phyloP scores from a whole-genome alignment of 306 rosid genomes.

The Sesbania bispinosa region DNA sequence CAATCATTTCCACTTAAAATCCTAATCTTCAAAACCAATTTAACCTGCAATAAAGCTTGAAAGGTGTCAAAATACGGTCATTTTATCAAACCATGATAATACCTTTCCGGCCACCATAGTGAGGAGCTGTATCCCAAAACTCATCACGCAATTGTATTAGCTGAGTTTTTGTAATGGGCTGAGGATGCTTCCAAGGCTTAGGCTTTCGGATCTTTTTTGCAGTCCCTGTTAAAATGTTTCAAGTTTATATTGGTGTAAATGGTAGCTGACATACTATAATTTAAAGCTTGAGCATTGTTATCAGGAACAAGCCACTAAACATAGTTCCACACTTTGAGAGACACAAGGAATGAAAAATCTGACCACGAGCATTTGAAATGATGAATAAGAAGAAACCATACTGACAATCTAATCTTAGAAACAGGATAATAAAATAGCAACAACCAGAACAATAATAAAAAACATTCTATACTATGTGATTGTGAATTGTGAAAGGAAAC shows the following conservation, averaged over 20 bases:
- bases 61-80: not conserved
- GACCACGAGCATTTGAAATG: not conserved
- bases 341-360: not conserved
- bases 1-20: not conserved
- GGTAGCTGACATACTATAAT: slow-evolving; percentile 1
- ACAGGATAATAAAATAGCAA: not conserved
- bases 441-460: not conserved
- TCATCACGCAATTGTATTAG: slow-evolving; percentile 88
- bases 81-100: slow-evolving; percentile 8
- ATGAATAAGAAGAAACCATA: not conserved
- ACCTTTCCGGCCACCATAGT: slow-evolving; percentile 98
- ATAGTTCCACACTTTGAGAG: not conserved
- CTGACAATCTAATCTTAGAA: not conserved
- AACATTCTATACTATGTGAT: not conserved
- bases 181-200: slow-evolving; percentile 99
- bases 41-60: not conserved
- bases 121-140: slow-evolving; percentile 99
- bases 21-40: slow-evolving; percentile 4
- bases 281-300: slow-evolving; percentile 3
- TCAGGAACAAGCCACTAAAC: slow-evolving; percentile 20
- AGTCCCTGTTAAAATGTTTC: slow-evolving; percentile 46
- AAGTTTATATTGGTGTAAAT: slow-evolving; percentile 12
- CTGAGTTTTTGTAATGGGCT: slow-evolving; percentile 88
- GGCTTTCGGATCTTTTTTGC: slow-evolving; percentile 86
- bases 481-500: not conserved